Percentiles rank a stretch among this genome's conserved stretches.
These are phyloP conservation scores for Sclerotiophoma versabilis DNA, from an alignment of 2,329 filamentous ascomycete species.

Conservation along the genomic window DNA sequence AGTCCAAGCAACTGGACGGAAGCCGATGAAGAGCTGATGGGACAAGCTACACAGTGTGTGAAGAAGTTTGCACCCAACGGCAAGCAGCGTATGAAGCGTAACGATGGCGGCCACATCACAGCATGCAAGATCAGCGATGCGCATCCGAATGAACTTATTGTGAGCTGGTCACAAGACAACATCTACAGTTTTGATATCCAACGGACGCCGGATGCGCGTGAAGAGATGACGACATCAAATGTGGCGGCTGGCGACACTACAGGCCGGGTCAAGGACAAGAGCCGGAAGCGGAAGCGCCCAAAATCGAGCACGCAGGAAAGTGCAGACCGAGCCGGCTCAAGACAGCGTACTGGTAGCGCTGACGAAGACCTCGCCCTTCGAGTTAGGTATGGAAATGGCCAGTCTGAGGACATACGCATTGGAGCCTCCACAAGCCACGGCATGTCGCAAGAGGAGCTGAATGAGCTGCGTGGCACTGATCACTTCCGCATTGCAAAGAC, in stretches of 20 bases:
- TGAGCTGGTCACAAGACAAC: constrained; percentile 72
- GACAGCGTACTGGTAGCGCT: constrained; percentile 56
- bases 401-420: constrained; percentile 65
- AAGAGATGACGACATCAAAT: constrained; percentile 40
- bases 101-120: constrained; percentile 70
- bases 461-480: constrained; percentile 61
- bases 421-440: constrained; percentile 40
- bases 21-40: constrained; percentile 62
- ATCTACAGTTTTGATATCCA: constrained; percentile 72
- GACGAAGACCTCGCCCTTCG: constrained; percentile 59
- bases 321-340: constrained; percentile 55
- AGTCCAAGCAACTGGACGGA: constrained; percentile 51
- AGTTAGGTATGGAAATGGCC: constrained; percentile 66
- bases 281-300: constrained; percentile 64
- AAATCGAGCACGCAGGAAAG: constrained; percentile 52
- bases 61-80: constrained; percentile 70
- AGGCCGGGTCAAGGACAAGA: constrained; percentile 38
- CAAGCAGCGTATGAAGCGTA: constrained; percentile 60
- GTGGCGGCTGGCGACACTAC: constrained; percentile 22
- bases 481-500: constrained; percentile 64
- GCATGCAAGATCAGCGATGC: constrained; percentile 75
- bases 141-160: constrained; percentile 71
- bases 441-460: constrained; percentile 50
- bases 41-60: constrained; percentile 69
- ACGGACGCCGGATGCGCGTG: constrained; percentile 62